Evolutionary conservation across 2,329 filamentous ascomycete species (phyloP).

Genomic region (Claviceps sp.): DNA sequence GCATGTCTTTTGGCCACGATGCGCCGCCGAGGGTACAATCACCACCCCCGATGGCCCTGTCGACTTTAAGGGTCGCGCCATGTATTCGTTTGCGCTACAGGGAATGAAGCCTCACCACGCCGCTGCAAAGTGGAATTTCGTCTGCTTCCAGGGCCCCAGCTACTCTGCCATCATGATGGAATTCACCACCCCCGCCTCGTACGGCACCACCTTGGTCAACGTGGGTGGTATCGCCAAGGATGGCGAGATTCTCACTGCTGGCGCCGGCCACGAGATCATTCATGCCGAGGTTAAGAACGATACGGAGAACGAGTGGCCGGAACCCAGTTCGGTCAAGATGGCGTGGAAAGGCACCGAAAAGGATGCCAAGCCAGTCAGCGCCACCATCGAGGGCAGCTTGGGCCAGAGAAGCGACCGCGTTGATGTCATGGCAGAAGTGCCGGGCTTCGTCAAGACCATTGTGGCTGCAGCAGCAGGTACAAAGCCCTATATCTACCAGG

Average conservation of each 20-base stretch:
- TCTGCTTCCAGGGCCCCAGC: conserved; percentile 75
- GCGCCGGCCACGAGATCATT: conserved; percentile 47
- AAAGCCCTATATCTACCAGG: conserved; percentile 96
- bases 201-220: conserved; percentile 70
- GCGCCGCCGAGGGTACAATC: conserved; percentile 68
- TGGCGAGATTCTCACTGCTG: conserved; percentile 63
- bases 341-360: conserved; percentile 66
- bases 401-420: conserved; percentile 60
- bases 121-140: conserved; percentile 85
- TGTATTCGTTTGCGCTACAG: conserved; percentile 78
- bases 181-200: conserved; percentile 85
- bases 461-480: conserved; percentile 80
- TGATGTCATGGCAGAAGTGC: conserved; percentile 94
- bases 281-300: conserved; percentile 63
- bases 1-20: conserved; percentile 90
- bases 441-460: conserved; percentile 88
- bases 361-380: conserved; percentile 61
- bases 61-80: conserved; percentile 65
- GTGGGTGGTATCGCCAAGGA: conserved; percentile 76
- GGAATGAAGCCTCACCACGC: conserved; percentile 99
- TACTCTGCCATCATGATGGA: conserved; percentile 92
- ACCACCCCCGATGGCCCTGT: conserved; percentile 69
- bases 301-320: conserved; percentile 73
- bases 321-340: conserved; percentile 63
- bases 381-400: conserved; percentile 53